phyloP scores from a whole-genome alignment of 2,329 filamentous ascomycete species.

The Colletotrichum musicola region DNA sequence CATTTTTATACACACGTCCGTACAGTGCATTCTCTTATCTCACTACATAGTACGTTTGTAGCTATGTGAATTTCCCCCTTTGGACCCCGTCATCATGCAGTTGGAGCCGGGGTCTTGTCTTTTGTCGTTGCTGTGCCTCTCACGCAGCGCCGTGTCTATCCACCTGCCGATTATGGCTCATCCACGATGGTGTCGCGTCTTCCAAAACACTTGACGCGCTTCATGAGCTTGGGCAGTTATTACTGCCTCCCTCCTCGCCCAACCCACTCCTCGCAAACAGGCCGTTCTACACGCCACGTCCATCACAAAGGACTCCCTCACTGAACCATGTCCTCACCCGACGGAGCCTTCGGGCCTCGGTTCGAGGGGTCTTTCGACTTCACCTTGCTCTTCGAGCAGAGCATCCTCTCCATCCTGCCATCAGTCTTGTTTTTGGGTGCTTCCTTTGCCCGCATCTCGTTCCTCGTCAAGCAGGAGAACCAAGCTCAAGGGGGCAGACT shows the following conservation, averaged over 20 bases:
- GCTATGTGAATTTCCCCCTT: neutral
- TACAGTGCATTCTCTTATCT: neutral
- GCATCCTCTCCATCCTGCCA: conserved; percentile 45
- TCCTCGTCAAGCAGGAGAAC: conserved; percentile 23
- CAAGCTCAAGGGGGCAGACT: conserved; percentile 9
- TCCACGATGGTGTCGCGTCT: neutral
- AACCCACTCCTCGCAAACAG: neutral
- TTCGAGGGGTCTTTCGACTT: conserved; percentile 44
- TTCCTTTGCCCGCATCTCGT: conserved; percentile 31
- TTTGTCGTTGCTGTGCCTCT: neutral
- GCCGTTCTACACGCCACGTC: neutral
- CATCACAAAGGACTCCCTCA: neutral
- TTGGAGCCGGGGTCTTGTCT: neutral
- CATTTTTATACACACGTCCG: neutral
- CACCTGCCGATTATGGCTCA: neutral
- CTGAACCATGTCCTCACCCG: conserved; percentile 5
- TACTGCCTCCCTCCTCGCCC: neutral
- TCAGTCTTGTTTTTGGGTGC: conserved; percentile 42
- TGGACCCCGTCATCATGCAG: neutral
- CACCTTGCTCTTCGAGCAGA: conserved; percentile 47
- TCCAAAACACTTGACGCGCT: neutral
- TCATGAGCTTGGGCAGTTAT: neutral
- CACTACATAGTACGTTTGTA: neutral
- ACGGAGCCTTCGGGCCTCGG: conserved; percentile 43
- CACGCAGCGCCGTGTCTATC: neutral